These are phyloP conservation scores for Monosporascus sp. DNA, from an alignment of 2,329 filamentous ascomycete genomes.

Conservation along the genomic window DNA sequence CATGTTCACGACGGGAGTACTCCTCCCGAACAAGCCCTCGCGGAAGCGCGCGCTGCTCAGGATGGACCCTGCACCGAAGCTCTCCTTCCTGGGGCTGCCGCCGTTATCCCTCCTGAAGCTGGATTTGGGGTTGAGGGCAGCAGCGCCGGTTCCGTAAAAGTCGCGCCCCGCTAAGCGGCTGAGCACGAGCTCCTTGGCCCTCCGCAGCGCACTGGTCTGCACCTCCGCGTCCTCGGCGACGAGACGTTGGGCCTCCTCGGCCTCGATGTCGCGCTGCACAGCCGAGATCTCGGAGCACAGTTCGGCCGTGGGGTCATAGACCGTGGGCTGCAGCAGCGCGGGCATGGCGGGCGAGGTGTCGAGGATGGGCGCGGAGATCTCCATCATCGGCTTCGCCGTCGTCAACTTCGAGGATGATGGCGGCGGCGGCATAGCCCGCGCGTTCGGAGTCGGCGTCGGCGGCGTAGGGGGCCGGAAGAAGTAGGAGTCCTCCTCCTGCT, in stretches of 20 bases:
- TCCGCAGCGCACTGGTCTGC: constrained; percentile 49
- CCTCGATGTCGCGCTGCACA: constrained; percentile 53
- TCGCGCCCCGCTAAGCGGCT: constrained; percentile 50
- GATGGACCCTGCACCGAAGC: constrained; percentile 25
- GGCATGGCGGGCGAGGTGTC: constrained; percentile 41
- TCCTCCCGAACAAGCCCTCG: constrained; percentile 38
- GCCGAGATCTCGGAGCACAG: constrained; percentile 46
- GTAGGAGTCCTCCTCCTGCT: constrained; percentile 19
- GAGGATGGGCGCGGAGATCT: constrained; percentile 48
- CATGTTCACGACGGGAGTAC: constrained; percentile 13
- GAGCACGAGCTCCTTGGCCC: constrained; percentile 56
- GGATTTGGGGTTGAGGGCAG: neutral
- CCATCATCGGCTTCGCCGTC: constrained; percentile 6
- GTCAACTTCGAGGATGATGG: constrained; percentile 9
- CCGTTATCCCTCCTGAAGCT: constrained; percentile 9
- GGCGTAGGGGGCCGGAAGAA: constrained; percentile 27
- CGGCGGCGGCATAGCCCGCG: neutral
- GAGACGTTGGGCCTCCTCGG: constrained; percentile 49
- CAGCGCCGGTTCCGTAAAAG: constrained; percentile 25
- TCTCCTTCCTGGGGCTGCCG: constrained; percentile 25
- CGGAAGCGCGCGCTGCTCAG: constrained; percentile 33
- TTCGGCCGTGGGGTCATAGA: constrained; percentile 44
- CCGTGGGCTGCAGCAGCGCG: constrained; percentile 49
- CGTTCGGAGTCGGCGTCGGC: constrained; percentile 12
- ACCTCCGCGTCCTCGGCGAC: constrained; percentile 54